Percentiles rank a stretch among this genome's conserved stretches.
These are phyloP conservation scores for Colletotrichum salicis DNA, from an alignment of 2,329 filamentous ascomycete genomes.

Conservation along the genomic window DNA sequence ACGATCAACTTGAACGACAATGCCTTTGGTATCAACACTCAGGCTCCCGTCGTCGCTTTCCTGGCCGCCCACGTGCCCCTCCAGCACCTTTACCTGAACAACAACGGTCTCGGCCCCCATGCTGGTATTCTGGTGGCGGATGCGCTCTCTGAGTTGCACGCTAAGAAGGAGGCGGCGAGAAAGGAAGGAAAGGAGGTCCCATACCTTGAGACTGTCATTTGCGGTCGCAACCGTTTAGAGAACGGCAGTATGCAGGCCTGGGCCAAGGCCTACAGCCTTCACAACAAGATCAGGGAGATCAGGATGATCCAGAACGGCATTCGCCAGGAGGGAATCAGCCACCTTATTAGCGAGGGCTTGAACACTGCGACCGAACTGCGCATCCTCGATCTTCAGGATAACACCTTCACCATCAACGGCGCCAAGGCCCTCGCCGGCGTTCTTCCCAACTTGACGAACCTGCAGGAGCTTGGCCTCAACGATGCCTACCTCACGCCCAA, in stretches of 20 bases:
- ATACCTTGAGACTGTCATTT: slow-evolving; percentile 94
- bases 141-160: slow-evolving; percentile 83
- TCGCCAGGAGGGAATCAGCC: slow-evolving; percentile 88
- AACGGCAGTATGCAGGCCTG: slow-evolving; percentile 96
- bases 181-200: slow-evolving; percentile 79
- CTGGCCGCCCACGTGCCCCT: slow-evolving; percentile 88
- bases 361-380: slow-evolving; percentile 74
- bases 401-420: slow-evolving; percentile 89
- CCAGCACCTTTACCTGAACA: slow-evolving; percentile 95
- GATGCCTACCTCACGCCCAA: slow-evolving; percentile 86
- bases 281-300: slow-evolving; percentile 83
- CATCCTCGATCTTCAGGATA: slow-evolving; percentile 93
- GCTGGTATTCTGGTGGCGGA: slow-evolving; percentile 91
- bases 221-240: slow-evolving; percentile 94
- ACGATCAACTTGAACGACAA: slow-evolving; percentile 98
- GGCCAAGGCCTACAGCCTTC: slow-evolving; percentile 86
- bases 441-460: slow-evolving; percentile 76
- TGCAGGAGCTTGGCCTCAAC: slow-evolving; percentile 87
- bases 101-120: slow-evolving; percentile 94
- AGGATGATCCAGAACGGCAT: slow-evolving; percentile 99
- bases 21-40: slow-evolving; percentile 95
- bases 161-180: slow-evolving; percentile 82
- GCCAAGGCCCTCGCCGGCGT: slow-evolving; percentile 82
- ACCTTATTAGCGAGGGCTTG: slow-evolving; percentile 82
- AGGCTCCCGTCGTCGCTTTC: slow-evolving; percentile 92